Base-by-base conservation (phyloP, 257 asterid species). In the Solanum clarkiae region DNA sequence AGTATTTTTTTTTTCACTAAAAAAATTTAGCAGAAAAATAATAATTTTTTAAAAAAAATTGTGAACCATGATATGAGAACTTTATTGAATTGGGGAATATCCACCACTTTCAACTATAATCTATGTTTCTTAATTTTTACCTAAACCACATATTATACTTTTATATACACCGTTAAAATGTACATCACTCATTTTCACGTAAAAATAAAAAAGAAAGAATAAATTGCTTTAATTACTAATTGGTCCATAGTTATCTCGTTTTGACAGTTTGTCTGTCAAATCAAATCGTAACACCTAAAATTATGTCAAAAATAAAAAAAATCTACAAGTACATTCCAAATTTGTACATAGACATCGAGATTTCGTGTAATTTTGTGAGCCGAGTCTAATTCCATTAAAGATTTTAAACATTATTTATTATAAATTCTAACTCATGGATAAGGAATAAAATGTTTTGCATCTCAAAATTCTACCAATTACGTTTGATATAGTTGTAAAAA, bases 321-420 rank as follows among this genome's bases (percentile, higher is more conserved):
- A 22, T n/a, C 32, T 10, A 32, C n/a, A 10, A 22, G 22, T 60
- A 32, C 8, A n/a, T 56, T 56, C 8, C 24, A 17, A 56, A 17
- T 54, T 54, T 14, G 8, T 53, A 13, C 36, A 1, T 17, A 53
- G 4, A 53, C 56, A 15, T 53, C 57, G 18, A 14, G 15, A 53
- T 53, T 16, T 36, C 6, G 6, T 36, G 42, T 54, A 2, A 54
- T 54, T 54, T 3, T 54, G 1, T 54, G 16, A 0, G 57, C 14
- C 0, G 57, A 14, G 3, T 53, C 6, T 2, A 53, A 53, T 53
- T 13, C 57, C 14, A 0, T 54, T 6, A 0, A 3, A 54, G 0
- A 2, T 54, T 54, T 54, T 36, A 36, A 0, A 36, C 0, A 36
- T 36, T 36, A 36, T 36, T 36, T 36, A 36, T 36, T 36, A 0